Conservation (phyloP, 2,329 filamentous ascomycete species). For the Penicillium sp. region DNA sequence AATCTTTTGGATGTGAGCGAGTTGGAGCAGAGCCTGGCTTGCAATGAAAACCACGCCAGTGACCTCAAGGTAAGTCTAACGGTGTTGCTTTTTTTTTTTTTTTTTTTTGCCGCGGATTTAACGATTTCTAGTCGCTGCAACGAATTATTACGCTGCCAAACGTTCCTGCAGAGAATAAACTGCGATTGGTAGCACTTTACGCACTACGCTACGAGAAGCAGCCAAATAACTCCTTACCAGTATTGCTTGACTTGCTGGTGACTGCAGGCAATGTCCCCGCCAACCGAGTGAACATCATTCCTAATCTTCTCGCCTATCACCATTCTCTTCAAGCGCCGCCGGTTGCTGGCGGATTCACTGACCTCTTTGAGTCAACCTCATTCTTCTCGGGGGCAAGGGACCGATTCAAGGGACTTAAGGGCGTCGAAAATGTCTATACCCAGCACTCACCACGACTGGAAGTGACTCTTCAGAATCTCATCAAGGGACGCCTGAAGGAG, state of each 20-base stretch:
- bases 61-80: constrained; percentile 75
- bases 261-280: constrained; percentile 81
- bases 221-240: constrained; percentile 78
- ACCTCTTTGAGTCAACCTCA: constrained; percentile 87
- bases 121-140: constrained; percentile 70
- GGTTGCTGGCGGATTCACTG: constrained; percentile 77
- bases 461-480: constrained; percentile 84
- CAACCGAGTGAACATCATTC: constrained; percentile 76
- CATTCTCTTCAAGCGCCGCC: constrained; percentile 80
- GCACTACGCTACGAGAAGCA: constrained; percentile 89
- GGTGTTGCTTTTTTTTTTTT: neutral
- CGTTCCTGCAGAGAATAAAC: constrained; percentile 80
- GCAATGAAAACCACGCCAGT: constrained; percentile 89
- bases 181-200: constrained; percentile 91
- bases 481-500: constrained; percentile 86
- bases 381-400: constrained; percentile 89
- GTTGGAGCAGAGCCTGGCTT: constrained; percentile 93
- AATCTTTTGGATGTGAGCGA: constrained; percentile 95
- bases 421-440: constrained; percentile 98
- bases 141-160: constrained; percentile 78
- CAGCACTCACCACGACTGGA: constrained; percentile 92
- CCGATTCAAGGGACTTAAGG: constrained; percentile 91
- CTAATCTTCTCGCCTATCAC: constrained; percentile 83
- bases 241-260: constrained; percentile 83
- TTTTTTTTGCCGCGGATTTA: neutral